Evolutionary conservation across 176 grass and related monocot species (phyloP).

Genomic region (Oryza punctata): DNA sequence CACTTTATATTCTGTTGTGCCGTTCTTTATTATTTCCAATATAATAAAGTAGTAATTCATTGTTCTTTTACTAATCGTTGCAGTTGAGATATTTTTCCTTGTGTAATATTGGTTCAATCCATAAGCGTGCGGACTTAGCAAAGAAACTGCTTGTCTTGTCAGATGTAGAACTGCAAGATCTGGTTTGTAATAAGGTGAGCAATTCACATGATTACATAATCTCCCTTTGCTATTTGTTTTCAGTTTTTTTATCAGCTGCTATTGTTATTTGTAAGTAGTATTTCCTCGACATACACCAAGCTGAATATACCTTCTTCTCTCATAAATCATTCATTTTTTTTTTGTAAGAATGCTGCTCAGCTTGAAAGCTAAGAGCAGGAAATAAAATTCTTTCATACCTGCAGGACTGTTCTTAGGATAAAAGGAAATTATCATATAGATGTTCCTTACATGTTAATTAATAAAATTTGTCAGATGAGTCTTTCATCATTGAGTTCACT

Average conservation of each 20-base stretch:
- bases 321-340: constrained; percentile 1
- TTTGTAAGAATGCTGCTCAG: neutral
- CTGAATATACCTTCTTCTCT: constrained; percentile 9
- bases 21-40: constrained; percentile 26
- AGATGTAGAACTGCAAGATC: constrained; percentile 68
- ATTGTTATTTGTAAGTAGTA: constrained; percentile 30
- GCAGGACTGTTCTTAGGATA: neutral
- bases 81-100: constrained; percentile 80
- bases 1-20: constrained; percentile 16
- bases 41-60: constrained; percentile 13
- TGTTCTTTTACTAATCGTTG: constrained; percentile 27
- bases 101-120: constrained; percentile 92
- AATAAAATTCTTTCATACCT: constrained; percentile 8
- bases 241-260: constrained; percentile 18
- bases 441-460: constrained; percentile 3
- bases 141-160: constrained; percentile 94
- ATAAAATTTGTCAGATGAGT: neutral
- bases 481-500: neutral
- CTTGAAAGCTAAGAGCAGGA: constrained; percentile 8
- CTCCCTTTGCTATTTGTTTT: constrained; percentile 9
- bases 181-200: constrained; percentile 91
- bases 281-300: neutral
- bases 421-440: constrained; percentile 19
- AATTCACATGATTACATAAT: constrained; percentile 34
- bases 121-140: constrained; percentile 84